Conservation (phyloP, 805 yeast genomes). For the Wickerhamiella nectarea region DNA sequence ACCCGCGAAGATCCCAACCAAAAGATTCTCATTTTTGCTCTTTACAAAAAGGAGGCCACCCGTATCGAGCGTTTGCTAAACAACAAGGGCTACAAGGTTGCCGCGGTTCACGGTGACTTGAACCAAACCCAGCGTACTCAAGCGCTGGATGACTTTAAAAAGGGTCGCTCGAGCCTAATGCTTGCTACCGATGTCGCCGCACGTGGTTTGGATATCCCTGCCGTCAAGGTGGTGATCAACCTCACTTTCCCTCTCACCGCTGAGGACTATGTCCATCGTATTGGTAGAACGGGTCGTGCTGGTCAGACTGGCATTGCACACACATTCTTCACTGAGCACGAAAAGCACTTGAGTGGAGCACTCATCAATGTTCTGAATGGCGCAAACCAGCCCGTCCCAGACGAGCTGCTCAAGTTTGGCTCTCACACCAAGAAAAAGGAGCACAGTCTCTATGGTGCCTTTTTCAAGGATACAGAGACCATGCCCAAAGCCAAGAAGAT, state of each 20-base stretch:
- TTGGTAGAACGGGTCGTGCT: conserved; percentile 97
- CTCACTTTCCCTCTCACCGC: conserved; percentile 92
- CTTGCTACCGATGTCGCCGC: conserved; percentile 98
- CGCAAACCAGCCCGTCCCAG: conserved; percentile 93
- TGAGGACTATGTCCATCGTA: conserved; percentile 93
- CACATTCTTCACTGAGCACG: conserved; percentile 91
- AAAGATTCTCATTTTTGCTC: conserved; percentile 80
- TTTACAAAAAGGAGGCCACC: conserved; percentile 92
- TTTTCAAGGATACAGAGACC: conserved; percentile 84
- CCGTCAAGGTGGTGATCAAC: conserved; percentile 89
- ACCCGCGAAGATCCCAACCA: conserved; percentile 40
- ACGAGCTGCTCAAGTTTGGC: conserved; percentile 85
- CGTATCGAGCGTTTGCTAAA: conserved; percentile 68
- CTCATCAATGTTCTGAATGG: conserved; percentile 82
- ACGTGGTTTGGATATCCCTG: conserved; percentile 93
- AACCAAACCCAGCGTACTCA: conserved; percentile 82
- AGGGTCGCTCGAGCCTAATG: conserved; percentile 59
- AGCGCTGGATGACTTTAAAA: conserved; percentile 74
- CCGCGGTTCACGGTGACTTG: conserved; percentile 94
- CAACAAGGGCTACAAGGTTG: conserved; percentile 62
- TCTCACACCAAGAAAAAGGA: conserved; percentile 97
- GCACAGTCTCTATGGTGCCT: conserved; percentile 96
- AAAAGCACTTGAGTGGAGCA: conserved; percentile 91
- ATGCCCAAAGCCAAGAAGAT: conserved; percentile 66
- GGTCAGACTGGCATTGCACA: conserved; percentile 92